A percentile compares a stretch with the other conserved stretches of the same genome.
These are phyloP conservation scores for Fusarium verrucosum DNA, from an alignment of 2,329 filamentous ascomycete species.

Conservation along the genomic window DNA sequence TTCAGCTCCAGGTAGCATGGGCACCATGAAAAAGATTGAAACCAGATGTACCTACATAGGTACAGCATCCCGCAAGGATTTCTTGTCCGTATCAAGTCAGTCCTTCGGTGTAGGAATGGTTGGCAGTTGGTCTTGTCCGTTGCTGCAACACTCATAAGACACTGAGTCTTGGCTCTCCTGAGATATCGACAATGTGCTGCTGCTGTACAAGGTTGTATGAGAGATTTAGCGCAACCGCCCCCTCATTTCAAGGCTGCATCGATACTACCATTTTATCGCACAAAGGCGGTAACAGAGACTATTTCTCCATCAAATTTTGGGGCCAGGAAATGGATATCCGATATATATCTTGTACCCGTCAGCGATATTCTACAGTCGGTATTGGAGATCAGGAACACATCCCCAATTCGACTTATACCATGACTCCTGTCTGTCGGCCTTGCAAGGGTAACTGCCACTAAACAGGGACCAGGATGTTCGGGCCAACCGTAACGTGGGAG, in stretches of 20 bases:
- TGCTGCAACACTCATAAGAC: conserved; percentile 25
- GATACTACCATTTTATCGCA: not conserved
- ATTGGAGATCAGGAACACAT: conserved; percentile 3
- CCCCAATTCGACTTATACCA: conserved; percentile 27
- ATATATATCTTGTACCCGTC: not conserved
- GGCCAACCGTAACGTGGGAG: conserved; percentile 42
- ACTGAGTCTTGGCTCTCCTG: conserved; percentile 30
- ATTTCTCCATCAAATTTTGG: not conserved
- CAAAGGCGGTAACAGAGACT: not conserved
- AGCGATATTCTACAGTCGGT: conserved; percentile 1
- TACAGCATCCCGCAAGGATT: conserved; percentile 28
- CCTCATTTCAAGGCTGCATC: conserved; percentile 29
- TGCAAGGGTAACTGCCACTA: conserved; percentile 34
- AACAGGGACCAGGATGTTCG: conserved; percentile 30
- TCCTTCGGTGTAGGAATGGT: not conserved
- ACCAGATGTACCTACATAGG: conserved; percentile 23
- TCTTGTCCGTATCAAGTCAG: conserved; percentile 20
- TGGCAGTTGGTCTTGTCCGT: conserved; percentile 10
- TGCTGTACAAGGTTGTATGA: conserved; percentile 26
- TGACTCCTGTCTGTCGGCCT: conserved; percentile 3
- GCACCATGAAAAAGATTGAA: conserved; percentile 32
- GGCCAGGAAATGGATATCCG: not conserved
- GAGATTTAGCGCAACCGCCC: conserved; percentile 23
- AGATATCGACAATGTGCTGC: conserved; percentile 26
- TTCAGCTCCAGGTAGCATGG: conserved; percentile 38